Conservation (phyloP, 1,139 yeast species). For the Blastobotrys malaysiensis region DNA sequence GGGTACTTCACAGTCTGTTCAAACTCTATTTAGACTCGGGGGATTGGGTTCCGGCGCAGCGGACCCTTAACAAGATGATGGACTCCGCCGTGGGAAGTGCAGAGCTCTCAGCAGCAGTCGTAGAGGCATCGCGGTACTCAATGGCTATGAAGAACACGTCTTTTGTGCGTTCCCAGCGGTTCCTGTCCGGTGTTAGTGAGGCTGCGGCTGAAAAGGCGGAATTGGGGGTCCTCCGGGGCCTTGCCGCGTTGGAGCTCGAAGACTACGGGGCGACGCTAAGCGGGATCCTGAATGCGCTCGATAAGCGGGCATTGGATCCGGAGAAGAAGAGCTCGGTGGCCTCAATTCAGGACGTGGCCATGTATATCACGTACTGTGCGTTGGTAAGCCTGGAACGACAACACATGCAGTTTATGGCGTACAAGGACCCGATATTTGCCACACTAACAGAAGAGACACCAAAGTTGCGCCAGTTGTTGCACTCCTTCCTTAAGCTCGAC, state of each 20-base stretch:
- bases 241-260: constrained; percentile 8
- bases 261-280: constrained; percentile 12
- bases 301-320: not conserved
- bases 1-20: not conserved
- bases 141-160: not conserved
- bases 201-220: not conserved
- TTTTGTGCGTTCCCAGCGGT: not conserved
- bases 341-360: constrained; percentile 16
- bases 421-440: constrained; percentile 57
- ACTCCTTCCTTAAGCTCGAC: constrained; percentile 15
- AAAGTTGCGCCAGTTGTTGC: constrained; percentile 15
- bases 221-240: constrained; percentile 9
- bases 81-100: not conserved
- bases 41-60: not conserved
- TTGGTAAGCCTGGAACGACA: constrained; percentile 23
- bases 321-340: not conserved
- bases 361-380: constrained; percentile 23
- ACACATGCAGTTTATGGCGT: constrained; percentile 21
- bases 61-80: not conserved
- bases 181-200: not conserved
- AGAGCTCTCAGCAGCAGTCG: not conserved
- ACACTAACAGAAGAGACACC: constrained; percentile 45
- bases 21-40: not conserved
- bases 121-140: not conserved
- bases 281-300: constrained; percentile 8